phyloP scores from a whole-genome alignment of 202 grass and related monocot species.

The Schoenoplectus triqueter region DNA sequence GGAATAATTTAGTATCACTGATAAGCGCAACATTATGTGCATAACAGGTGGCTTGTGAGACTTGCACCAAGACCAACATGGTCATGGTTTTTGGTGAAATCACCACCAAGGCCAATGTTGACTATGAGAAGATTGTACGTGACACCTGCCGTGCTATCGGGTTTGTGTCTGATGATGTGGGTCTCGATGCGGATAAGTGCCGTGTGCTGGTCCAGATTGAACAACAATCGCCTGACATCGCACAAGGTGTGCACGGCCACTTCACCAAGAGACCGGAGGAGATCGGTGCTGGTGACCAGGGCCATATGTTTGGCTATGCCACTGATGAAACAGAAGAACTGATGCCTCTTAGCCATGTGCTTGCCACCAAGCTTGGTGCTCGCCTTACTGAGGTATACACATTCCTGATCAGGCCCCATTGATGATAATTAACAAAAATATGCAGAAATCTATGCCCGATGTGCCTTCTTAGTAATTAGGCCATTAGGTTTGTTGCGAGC shows the following conservation, averaged over 20 bases:
- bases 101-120: constrained; percentile 76
- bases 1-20: neutral
- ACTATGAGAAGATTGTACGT: constrained; percentile 84
- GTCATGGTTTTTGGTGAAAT: constrained; percentile 99
- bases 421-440: neutral
- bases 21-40: neutral
- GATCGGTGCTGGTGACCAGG: constrained; percentile 85
- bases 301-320: constrained; percentile 85
- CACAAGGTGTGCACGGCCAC: constrained; percentile 69
- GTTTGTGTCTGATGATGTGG: constrained; percentile 84
- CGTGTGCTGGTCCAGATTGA: constrained; percentile 94
- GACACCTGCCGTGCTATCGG: constrained; percentile 93
- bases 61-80: constrained; percentile 99
- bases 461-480: neutral
- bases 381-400: constrained; percentile 56
- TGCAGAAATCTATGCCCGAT: neutral
- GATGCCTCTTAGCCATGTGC: constrained; percentile 83
- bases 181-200: constrained; percentile 87
- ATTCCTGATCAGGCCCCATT: neutral
- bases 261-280: constrained; percentile 89
- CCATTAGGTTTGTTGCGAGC: neutral
- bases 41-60: constrained; percentile 79
- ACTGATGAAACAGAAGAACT: constrained; percentile 77
- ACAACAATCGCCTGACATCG: constrained; percentile 72
- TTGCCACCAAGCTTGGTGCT: constrained; percentile 78